Evolutionary conservation across 495 filamentous ascomycete genomes (phyloP), one percentile per base, ranked within the genome.

Genomic region (Mytilinidion resinicola): DNA sequence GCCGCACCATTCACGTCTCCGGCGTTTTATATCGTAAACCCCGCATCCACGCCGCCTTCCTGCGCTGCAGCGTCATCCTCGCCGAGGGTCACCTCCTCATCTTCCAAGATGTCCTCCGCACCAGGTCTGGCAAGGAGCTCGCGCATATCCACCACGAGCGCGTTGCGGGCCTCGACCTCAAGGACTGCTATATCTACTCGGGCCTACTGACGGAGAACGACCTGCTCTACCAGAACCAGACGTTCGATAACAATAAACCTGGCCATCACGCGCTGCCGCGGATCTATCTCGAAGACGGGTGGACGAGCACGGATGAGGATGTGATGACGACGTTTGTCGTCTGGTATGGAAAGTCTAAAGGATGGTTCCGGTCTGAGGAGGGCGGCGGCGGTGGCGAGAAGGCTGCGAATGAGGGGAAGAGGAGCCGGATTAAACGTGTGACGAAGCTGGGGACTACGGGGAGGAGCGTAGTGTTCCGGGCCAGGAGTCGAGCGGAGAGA

Each of bases 131-230:
- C 15, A 74, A 76, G 39, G 75, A 81, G 59, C 67, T 87, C 1
- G 74, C 78, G 20, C 80, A 85, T 59, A 80, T 85, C 46, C 85
- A 88, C 60, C 80, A 87, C 46, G 80, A 83, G 61, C 77, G 79
- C 9, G 76, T 85, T 53, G 68, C 77, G 9, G 73, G 76, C 1
- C 74, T 89, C 47, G 78, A 85, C 50, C 77, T 90, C 2, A 76
- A 74, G 21, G 82, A 87, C 55, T 89, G 85, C 69, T 90, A 89
- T 65, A 77, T 90, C 54, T 89, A 89, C 69, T 83, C 80, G 11
- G 86, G 86, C 0, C 71, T 88, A 1, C 63, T 86, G 15, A 85
- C 85, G 1, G 84, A 86, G 59, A 76, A 75, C 14, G 86, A 90
- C 51, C 71, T 89, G 20, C 71, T 89, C 1, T 88, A 89, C 62